Conservation (phyloP, 805 yeast species). For the Ogataea nakhonphanomensis region DNA sequence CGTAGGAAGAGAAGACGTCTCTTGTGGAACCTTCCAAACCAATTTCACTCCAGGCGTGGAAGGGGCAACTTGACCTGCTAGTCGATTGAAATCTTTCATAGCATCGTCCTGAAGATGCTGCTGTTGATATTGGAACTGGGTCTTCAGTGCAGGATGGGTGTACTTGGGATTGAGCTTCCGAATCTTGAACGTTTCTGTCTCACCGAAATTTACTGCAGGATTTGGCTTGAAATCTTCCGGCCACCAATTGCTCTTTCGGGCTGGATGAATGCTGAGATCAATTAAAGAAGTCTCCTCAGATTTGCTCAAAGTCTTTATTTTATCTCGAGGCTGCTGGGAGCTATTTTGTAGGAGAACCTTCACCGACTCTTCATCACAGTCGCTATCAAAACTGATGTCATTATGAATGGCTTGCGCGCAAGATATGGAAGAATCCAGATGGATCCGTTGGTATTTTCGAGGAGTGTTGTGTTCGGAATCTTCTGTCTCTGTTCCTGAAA, state of each 20-base stretch:
- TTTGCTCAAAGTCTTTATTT: conserved; percentile 7
- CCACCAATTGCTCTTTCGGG: conserved; percentile 30
- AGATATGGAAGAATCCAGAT: conserved; percentile 2
- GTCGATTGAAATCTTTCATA: conserved; percentile 22
- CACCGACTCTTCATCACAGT: conserved; percentile 10
- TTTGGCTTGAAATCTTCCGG: conserved; percentile 37
- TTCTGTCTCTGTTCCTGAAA: conserved; percentile 19
- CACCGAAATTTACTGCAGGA: conserved; percentile 24
- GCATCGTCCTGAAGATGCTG: conserved; percentile 20
- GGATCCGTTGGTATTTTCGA: conserved; percentile 1
- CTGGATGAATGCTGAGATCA: conserved; percentile 29
- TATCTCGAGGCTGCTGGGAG: conserved; percentile 14
- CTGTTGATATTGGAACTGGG: conserved; percentile 23
- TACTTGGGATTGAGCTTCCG: conserved; percentile 17
- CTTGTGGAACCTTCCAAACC: conserved; percentile 12
- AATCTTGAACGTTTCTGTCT: conserved; percentile 19
- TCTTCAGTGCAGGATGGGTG: conserved; percentile 24
- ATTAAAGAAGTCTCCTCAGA: conserved; percentile 7
- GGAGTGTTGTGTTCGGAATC: conserved; percentile 10
- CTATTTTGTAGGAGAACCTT: conserved; percentile 6
- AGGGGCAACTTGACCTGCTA: conserved; percentile 17
- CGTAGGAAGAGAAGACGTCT: conserved; percentile 15
- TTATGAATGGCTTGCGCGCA: neutral
- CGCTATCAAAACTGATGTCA: conserved; percentile 2
- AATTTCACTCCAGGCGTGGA: conserved; percentile 14